These are phyloP conservation scores for Flaveria bidentis DNA, from an alignment of 129 eudicot genomes.

Conservation along the genomic window DNA sequence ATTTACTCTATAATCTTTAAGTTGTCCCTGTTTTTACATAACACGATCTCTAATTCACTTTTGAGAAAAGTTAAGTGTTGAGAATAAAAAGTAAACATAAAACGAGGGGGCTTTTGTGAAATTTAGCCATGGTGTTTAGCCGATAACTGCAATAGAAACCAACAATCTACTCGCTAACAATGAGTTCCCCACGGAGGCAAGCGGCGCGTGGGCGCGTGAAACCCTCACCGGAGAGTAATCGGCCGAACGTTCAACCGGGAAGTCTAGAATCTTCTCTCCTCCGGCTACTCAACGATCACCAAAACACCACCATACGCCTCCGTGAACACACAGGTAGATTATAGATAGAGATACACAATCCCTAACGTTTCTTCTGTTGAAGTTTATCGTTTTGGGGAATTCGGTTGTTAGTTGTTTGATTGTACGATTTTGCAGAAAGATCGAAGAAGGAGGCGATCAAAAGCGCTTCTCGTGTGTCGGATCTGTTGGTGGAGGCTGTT, in stretches of 20 bases:
- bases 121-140: not conserved
- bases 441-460: constrained; percentile 73
- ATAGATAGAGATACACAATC: not conserved
- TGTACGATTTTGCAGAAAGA: constrained; percentile 52
- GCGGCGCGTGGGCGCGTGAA: constrained; percentile 20
- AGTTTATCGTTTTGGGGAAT: constrained; percentile 5
- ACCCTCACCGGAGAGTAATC: constrained; percentile 33
- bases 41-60: too few species aligned
- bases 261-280: constrained; percentile 64
- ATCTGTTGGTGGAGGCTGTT: constrained; percentile 71
- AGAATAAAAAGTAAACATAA: not conserved
- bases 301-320: constrained; percentile 43
- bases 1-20: too few species aligned
- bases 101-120: constrained; percentile 1
- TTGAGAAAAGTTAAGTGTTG: not conserved
- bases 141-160: not conserved
- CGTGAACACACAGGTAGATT: constrained; percentile 69
- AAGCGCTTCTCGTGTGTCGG: constrained; percentile 63
- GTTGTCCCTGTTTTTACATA: too few species aligned
- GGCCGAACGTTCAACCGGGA: constrained; percentile 36
- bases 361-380: not conserved
- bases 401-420: not conserved
- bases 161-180: not conserved
- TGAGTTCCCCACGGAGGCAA: constrained; percentile 33
- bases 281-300: constrained; percentile 64